Evolutionary conservation across 2,329 filamentous ascomycete species (phyloP).

Genomic region (Paecilomyces formosus): DNA sequence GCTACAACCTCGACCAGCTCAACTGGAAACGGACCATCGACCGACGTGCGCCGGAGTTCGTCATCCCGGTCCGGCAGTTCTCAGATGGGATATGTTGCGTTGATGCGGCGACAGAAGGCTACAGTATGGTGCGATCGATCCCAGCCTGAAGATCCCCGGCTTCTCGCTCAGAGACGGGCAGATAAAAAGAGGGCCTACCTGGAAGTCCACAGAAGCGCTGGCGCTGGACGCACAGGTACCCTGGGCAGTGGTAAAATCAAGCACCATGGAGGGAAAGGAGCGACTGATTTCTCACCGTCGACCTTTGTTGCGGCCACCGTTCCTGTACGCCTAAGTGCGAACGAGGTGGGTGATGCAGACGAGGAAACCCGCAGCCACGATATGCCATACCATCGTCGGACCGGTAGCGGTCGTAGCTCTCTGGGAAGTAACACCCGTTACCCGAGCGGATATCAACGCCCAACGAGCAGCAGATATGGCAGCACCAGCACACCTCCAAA

Average conservation of each 20-base stretch:
- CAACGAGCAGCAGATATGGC: conserved; percentile 26
- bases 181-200: conserved; percentile 80
- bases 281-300: conserved; percentile 70
- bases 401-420: conserved; percentile 53
- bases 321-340: conserved; percentile 86
- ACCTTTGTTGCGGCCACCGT: conserved; percentile 73
- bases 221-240: conserved; percentile 52
- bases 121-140: conserved; percentile 97
- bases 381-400: conserved; percentile 42
- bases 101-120: conserved; percentile 94
- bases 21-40: conserved; percentile 23
- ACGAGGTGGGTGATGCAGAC: conserved; percentile 84
- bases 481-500: conserved; percentile 47
- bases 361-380: conserved; percentile 47
- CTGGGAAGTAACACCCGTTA: conserved; percentile 40
- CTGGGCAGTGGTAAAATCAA: conserved; percentile 72
- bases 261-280: conserved; percentile 76
- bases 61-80: conserved; percentile 66
- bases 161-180: conserved; percentile 73
- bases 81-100: conserved; percentile 78
- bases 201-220: conserved; percentile 63
- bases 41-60: conserved; percentile 59
- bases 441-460: conserved; percentile 38
- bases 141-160: conserved; percentile 81
- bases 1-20: conserved; percentile 35